These are phyloP conservation scores for Cyathus striatus DNA, from an alignment of 768 basidiomycete genomes.

Conservation along the genomic window DNA sequence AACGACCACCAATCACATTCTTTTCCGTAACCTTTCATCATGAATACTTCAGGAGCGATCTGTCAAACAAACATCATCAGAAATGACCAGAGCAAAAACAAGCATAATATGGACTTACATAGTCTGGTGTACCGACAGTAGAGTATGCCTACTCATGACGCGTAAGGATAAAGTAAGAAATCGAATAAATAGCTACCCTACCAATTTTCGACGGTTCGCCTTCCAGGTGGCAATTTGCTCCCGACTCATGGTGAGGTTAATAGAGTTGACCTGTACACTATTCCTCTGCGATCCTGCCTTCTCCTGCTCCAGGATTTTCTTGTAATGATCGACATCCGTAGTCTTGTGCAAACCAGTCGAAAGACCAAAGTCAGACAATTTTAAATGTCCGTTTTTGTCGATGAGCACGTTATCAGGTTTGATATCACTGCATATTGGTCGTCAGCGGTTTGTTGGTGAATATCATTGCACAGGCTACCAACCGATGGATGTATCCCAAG, in stretches of 20 bases:
- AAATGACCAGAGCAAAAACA: not conserved
- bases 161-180: conserved; percentile 4
- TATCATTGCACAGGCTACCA: conserved; percentile 14
- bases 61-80: conserved; percentile 36
- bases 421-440: conserved; percentile 67
- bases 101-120: conserved; percentile 20
- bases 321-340: conserved; percentile 92
- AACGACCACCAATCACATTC: conserved; percentile 99
- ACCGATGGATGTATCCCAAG: conserved; percentile 99
- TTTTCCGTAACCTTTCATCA: conserved; percentile 95
- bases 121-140: conserved; percentile 68
- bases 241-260: conserved; percentile 95
- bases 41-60: conserved; percentile 97
- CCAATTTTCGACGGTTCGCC: conserved; percentile 93
- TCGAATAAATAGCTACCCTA: conserved; percentile 23
- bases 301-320: conserved; percentile 79
- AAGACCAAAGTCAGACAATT: conserved; percentile 96
- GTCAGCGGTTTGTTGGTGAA: conserved; percentile 3
- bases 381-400: conserved; percentile 94
- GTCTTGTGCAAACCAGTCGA: conserved; percentile 97
- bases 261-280: conserved; percentile 96
- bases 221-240: conserved; percentile 99
- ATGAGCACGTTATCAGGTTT: conserved; percentile 99
- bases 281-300: conserved; percentile 75
- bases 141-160: conserved; percentile 80